phyloP scores from a whole-genome alignment of 1,139 yeast species.

The Yamadazyma diospyri region DNA sequence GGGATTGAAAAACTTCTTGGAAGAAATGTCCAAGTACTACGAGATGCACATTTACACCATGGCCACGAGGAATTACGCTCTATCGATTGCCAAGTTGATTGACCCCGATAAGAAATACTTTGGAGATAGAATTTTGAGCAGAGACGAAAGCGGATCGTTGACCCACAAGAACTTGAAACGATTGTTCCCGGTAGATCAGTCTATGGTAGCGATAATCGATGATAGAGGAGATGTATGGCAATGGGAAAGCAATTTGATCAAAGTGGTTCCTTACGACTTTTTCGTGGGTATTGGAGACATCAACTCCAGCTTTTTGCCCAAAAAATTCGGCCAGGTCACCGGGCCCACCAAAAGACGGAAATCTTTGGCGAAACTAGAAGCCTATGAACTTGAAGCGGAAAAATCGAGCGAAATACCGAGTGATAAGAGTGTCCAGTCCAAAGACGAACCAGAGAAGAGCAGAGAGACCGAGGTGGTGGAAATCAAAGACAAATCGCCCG shows the following conservation, averaged over 20 bases:
- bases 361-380: constrained; percentile 50
- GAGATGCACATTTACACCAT: constrained; percentile 96
- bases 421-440: neutral
- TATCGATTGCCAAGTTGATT: constrained; percentile 82
- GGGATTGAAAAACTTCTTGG: constrained; percentile 71
- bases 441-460: neutral
- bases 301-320: constrained; percentile 87
- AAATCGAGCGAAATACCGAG: constrained; percentile 11
- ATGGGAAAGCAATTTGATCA: constrained; percentile 88
- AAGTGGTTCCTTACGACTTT: constrained; percentile 93
- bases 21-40: constrained; percentile 57
- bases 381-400: constrained; percentile 17
- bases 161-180: constrained; percentile 87
- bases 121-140: constrained; percentile 85
- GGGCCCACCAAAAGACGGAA: constrained; percentile 66
- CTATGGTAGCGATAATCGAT: constrained; percentile 94
- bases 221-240: constrained; percentile 99
- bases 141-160: constrained; percentile 93
- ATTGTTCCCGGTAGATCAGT: constrained; percentile 91
- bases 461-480: constrained; percentile 4
- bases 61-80: constrained; percentile 97
- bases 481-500: constrained; percentile 34
- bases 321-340: constrained; percentile 64
- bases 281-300: constrained; percentile 98
- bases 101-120: constrained; percentile 86